phyloP scores from a whole-genome alignment of 768 basidiomycete genomes.

The Termitomyces sp. region DNA sequence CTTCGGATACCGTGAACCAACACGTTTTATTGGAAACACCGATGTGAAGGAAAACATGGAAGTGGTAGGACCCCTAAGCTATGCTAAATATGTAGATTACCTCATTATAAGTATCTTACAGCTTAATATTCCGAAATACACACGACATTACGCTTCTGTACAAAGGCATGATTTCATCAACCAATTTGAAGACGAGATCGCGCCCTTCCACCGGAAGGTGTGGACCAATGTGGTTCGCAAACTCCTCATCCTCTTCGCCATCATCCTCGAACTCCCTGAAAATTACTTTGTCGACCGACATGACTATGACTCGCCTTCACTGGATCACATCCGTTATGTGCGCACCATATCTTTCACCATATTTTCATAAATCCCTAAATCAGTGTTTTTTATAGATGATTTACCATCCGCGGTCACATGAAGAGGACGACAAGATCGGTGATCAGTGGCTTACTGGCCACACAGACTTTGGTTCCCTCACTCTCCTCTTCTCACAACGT shows the following conservation, averaged over 20 bases:
- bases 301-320: conserved; percentile 29
- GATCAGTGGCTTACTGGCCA: conserved; percentile 46
- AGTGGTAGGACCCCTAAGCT: conserved; percentile 14
- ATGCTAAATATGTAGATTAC: not conserved
- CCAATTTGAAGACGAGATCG: conserved; percentile 26
- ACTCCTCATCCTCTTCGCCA: conserved; percentile 31
- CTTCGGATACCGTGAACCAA: conserved; percentile 34
- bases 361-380: not conserved
- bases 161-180: conserved; percentile 24
- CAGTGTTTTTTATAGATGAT: conserved; percentile 22
- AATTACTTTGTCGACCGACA: conserved; percentile 40
- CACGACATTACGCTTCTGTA: conserved; percentile 11
- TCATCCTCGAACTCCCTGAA: conserved; percentile 45
- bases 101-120: not conserved
- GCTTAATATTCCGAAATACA: conserved; percentile 36
- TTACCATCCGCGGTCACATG: conserved; percentile 34
- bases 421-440: conserved; percentile 38
- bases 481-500: conserved; percentile 33
- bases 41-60: conserved; percentile 37
- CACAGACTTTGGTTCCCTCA: conserved; percentile 37
- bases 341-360: not conserved
- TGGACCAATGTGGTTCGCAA: conserved; percentile 28
- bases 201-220: conserved; percentile 26
- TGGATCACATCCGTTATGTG: conserved; percentile 33
- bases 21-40: conserved; percentile 28